phyloP scores from a whole-genome alignment of 371 early-diverging fungal species.

The Mucor lusitanicus region DNA sequence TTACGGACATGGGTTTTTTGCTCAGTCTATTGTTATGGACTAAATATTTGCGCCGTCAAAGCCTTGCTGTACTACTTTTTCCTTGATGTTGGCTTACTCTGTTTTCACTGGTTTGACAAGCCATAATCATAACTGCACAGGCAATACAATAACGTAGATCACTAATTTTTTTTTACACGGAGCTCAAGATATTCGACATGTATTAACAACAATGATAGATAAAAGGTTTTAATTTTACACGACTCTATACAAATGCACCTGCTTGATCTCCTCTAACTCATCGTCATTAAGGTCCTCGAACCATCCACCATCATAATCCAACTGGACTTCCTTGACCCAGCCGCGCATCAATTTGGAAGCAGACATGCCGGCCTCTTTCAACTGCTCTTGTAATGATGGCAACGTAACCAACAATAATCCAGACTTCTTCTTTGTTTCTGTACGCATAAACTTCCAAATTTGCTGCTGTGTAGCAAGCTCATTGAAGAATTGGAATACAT shows the following conservation, averaged over 20 bases:
- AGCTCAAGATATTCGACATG: no score
- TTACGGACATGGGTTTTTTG: no score
- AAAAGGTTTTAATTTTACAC: slow-evolving; percentile 35
- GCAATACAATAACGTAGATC: no score
- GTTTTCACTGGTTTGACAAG: no score
- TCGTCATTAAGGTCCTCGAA: slow-evolving; percentile 46
- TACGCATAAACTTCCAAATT: slow-evolving; percentile 61
- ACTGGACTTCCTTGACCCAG: slow-evolving; percentile 52
- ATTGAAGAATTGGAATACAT: slow-evolving; percentile 68
- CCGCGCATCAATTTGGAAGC: slow-evolving; percentile 42
- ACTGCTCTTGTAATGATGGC: slow-evolving; percentile 64
- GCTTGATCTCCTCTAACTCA: slow-evolving; percentile 62
- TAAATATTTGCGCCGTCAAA: no score
- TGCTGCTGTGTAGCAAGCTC: slow-evolving; percentile 53
- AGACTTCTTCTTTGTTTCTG: slow-evolving; percentile 47
- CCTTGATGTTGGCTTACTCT: no score
- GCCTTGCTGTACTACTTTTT: no score
- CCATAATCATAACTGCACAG: no score
- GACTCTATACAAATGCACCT: slow-evolving; percentile 65
- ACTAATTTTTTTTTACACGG: no score
- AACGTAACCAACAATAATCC: slow-evolving; percentile 57
- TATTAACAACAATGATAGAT: no score
- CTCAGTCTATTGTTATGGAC: no score
- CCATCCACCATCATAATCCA: slow-evolving; percentile 48
- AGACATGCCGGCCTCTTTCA: slow-evolving; percentile 55